phyloP scores from a whole-genome alignment of 306 rosid species.

The Castanospermum australe region DNA sequence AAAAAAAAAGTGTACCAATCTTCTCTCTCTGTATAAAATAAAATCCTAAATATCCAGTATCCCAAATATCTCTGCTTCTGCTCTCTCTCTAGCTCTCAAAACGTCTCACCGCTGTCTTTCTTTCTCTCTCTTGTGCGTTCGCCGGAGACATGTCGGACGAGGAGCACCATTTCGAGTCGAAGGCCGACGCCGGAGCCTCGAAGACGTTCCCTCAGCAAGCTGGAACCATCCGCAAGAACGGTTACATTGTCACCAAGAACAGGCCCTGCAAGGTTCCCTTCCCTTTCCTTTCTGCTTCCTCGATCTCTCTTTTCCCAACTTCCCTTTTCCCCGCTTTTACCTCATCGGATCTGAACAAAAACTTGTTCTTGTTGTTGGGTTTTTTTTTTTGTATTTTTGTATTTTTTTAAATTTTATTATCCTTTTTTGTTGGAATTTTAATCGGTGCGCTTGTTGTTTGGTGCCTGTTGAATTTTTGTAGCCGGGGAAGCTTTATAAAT shows the following conservation, averaged over 20 bases:
- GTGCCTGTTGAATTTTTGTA: neutral
- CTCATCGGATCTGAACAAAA: neutral
- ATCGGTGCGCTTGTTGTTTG: neutral
- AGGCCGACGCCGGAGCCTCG: slow-evolving; percentile 98
- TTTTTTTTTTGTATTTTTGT: too few relatives aligned
- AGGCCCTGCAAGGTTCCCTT: slow-evolving; percentile 90
- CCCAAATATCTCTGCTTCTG: neutral
- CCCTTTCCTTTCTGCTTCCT: neutral
- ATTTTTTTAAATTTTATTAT: too few relatives aligned
- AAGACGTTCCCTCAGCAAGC: slow-evolving; percentile 98
- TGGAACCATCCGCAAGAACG: slow-evolving; percentile 92
- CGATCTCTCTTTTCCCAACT: neutral
- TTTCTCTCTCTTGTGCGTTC: neutral
- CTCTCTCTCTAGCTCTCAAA: neutral
- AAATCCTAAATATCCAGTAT: neutral
- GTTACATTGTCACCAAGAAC: slow-evolving; percentile 83
- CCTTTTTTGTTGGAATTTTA: too few relatives aligned
- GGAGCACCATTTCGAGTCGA: slow-evolving; percentile 96
- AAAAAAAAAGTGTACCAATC: too few relatives aligned
- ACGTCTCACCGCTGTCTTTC: neutral
- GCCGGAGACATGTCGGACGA: slow-evolving; percentile 81
- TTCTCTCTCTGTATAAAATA: neutral
- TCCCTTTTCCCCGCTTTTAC: neutral
- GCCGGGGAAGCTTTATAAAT: too few relatives aligned
- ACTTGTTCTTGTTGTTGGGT: neutral